A percentile compares a stretch with the other conserved stretches of the same genome.
Evolutionary conservation across 2,329 filamentous ascomycete species (phyloP).

Genomic region (Pyrenochaeta sp.): DNA sequence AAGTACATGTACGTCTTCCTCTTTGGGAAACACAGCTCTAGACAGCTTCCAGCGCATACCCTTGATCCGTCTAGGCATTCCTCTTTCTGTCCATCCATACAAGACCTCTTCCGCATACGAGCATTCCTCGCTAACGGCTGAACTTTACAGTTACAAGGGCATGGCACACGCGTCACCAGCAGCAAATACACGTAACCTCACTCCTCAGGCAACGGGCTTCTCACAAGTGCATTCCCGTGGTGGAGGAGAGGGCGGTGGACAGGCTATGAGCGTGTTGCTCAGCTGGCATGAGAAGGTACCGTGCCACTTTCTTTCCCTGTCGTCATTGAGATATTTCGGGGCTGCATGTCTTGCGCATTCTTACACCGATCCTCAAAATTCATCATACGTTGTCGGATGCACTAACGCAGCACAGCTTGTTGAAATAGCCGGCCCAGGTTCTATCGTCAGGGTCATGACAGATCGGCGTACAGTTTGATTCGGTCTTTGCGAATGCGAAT

Average conservation of each 20-base stretch:
- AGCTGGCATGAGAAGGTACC: slow-evolving; percentile 94
- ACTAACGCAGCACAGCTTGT: slow-evolving; percentile 66
- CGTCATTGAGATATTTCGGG: too few species aligned
- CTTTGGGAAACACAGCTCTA: slow-evolving; percentile 6
- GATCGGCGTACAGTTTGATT: slow-evolving; percentile 86
- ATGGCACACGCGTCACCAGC: slow-evolving; percentile 64
- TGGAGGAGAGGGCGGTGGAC: slow-evolving; percentile 74
- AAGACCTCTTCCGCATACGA: background rate
- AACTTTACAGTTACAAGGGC: slow-evolving; percentile 77
- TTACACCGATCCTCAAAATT: background rate
- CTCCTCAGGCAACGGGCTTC: slow-evolving; percentile 86
- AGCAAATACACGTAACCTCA: slow-evolving; percentile 52
- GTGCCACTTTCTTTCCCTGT: slow-evolving; percentile 8
- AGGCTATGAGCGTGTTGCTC: slow-evolving; percentile 93
- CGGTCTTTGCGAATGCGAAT: slow-evolving; percentile 7
- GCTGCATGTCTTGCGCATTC: slow-evolving; percentile 6
- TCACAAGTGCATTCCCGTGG: slow-evolving; percentile 74
- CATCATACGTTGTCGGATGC: slow-evolving; percentile 1
- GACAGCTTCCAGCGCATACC: slow-evolving; percentile 17
- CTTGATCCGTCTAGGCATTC: slow-evolving; percentile 6
- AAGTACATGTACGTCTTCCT: slow-evolving; percentile 82
- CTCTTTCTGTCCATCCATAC: slow-evolving; percentile 6
- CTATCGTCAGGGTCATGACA: slow-evolving; percentile 93
- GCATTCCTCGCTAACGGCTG: slow-evolving; percentile 22
- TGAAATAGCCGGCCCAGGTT: slow-evolving; percentile 86